Evolutionary conservation across 768 basidiomycete species (phyloP), one percentile per base, ranked within the genome.

Genomic region (Strobilomyces echinocephalus): DNA sequence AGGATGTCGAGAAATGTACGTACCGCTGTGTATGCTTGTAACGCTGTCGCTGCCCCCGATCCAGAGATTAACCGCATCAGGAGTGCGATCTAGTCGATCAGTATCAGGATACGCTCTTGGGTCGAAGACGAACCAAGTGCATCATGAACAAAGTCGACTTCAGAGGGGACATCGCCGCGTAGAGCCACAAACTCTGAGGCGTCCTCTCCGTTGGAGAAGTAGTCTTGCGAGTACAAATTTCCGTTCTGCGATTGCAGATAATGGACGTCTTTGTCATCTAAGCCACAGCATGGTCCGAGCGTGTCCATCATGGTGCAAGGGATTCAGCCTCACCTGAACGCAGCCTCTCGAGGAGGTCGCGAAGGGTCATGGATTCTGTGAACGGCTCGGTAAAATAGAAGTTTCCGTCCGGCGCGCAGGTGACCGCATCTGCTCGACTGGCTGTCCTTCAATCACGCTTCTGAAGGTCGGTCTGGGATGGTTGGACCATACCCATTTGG

Each of bases 201-300:
- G 52, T 71, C 70, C 34, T 68, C 66, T 39, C 52, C 58, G 2
- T 62, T 58, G 12, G 73, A 65, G 58, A 77, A 79, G 61, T 73
- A 76, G 26, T 62, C 60, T 59, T 61, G 66, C 2, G 82, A 76
- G 61, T 81, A 91, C 24, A 95, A 55, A 67, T 97, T 97, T 9
- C 94, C 94, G 65, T 95, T 91, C 68, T 97, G 93, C 5, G 88
- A 90, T 67, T 97, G 94, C 4, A 97, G 75, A 67, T 95, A 95
- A 58, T 76, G 71, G 15, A 87, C 77, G 40, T 78, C 0, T 44
- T 49, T 31, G 72, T 63, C 51, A 34, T 53, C 54, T 50, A 31
- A 41, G 14, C 21, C 33, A 3, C 31, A 34, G 28, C 33, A 44
- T 26, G 20, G 20, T 59, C 41, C 46, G 41, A 46, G 26, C 21